Evolutionary conservation across 208 protist genomes (phyloP), one percentile per base, ranked within the genome.

Genomic region (Wallacemonas sp.): DNA sequence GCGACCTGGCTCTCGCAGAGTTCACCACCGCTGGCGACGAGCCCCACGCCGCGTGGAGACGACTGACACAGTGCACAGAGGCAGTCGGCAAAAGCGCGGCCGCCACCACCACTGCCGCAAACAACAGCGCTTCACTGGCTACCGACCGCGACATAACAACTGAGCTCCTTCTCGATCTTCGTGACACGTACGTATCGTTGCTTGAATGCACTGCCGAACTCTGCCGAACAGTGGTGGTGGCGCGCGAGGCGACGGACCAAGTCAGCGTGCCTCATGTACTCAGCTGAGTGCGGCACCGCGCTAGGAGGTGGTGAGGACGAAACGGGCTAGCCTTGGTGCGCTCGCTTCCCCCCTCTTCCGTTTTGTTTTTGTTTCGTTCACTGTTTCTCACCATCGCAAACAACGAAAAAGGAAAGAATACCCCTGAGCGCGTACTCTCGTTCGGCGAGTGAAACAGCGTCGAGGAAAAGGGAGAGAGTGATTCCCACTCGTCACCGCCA

Each of bases 151-250:
- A n/a, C 19, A 46, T 12, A 6, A 29, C 68, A 6, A 34, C 38
- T 1, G 77, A 83, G 64, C 65, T 74, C 36, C 72, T 65, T 53
- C 52, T 75, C 33, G 42, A 64, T 26, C 55, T 79, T 15, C 72
- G 69, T 22, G 70, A 63, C 53, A 68, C 78, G 0, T 84, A 67
- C 41, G 2, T 63, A 22, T 61, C 70, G 6, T 6, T 80, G 38
- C 68, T 63, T 0, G 26, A 63, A 13, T 80, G 78, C 39, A 17
- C 79, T 29, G 73, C 76, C 37, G 67, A 76, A 63, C 65, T 83
- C 3, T 76, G 78, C 33, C 38, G 55, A 17, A 79, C 78, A 9
- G 77, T 76, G 1, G 32, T 79, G 26, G 34, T 83, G 9, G 78
- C 26, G 8, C 39, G 17, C 27, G 50, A 46, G 13, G 42, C 42